Base-by-base conservation (phyloP, 1,284 basidiomycete species). In the Ganoderma leucocontextum region DNA sequence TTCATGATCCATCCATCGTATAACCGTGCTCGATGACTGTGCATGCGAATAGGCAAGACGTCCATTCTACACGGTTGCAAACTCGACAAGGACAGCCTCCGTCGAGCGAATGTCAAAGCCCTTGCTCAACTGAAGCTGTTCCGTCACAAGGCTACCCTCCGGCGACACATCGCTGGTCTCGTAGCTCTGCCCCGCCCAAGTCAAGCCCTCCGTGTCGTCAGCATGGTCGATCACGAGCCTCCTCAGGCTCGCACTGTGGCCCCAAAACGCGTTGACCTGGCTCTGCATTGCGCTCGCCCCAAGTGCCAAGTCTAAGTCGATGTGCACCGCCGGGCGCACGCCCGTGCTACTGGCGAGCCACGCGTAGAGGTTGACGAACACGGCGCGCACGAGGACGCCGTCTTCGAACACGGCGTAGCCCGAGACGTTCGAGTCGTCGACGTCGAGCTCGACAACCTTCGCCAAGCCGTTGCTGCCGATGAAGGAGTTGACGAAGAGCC, bases 131-230 rank as follows among this genome's bases (percentile, higher is more conserved):
- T 75, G 63, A 15, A 81, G 75, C 0, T 58, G 81, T 70, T 86
- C 80, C 3, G 81, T 72, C 5, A 75, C 73, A 38, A 83, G 61
- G 13, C 35, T 64, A 0, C 89, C 88, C 10, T 73, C 76, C 15
- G 86, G 83, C 58, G 76, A 79, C 0, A 82, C 89, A 68, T 87
- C 79, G 35, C 72, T 58, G 0, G 88, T 91, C 66, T 91, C 90
- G 68, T 87, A 91, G 3, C 84, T 87, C 77, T 89, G 88, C 4
- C 89, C 89, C 64, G 84, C 89, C 89, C 88, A 90, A 0, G 82
- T 87, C 63, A 91, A 63, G 29, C 86, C 86, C 42, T 79, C 78
- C 1, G 81, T 82, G 70, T 87, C 87, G 71, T 90, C 87, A 17
- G 88, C 87, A 72, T 86, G 83, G 47, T 86, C 86, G 49, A 77